Evolutionary conservation across 768 basidiomycete species (phyloP).

Genomic region (Lentinula sp.): DNA sequence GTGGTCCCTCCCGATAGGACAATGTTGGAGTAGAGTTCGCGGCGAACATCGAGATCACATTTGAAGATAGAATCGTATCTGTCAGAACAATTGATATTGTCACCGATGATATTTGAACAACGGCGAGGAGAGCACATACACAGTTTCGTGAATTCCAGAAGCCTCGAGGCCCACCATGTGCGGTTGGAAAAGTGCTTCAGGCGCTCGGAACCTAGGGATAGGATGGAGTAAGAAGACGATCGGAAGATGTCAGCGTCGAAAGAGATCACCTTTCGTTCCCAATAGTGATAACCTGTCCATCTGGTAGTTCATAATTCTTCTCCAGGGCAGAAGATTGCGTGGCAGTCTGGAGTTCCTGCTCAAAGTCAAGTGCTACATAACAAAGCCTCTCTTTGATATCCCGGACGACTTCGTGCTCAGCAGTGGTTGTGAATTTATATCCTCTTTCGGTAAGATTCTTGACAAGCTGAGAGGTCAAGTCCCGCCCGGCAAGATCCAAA

Average conservation of each 20-base stretch:
- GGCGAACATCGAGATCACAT: constrained; percentile 46
- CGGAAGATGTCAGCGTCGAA: neutral
- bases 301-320: constrained; percentile 68
- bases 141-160: constrained; percentile 54
- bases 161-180: constrained; percentile 61
- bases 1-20: constrained; percentile 55
- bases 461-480: constrained; percentile 74
- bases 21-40: constrained; percentile 46
- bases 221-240: neutral
- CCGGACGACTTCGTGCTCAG: constrained; percentile 66
- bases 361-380: constrained; percentile 74
- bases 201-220: constrained; percentile 42
- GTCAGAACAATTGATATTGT: neutral
- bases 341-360: constrained; percentile 72
- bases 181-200: constrained; percentile 71
- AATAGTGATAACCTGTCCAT: constrained; percentile 72
- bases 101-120: neutral
- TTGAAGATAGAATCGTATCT: constrained; percentile 58
- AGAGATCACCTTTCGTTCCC: constrained; percentile 49
- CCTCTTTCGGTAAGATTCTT: constrained; percentile 63
- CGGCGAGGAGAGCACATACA: neutral
- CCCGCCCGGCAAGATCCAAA: constrained; percentile 89
- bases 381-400: constrained; percentile 79
- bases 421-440: constrained; percentile 68
- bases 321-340: constrained; percentile 64